Evolutionary conservation across 257 asterid genomes (phyloP).

Genomic region (Nicotiana benthamiana): DNA sequence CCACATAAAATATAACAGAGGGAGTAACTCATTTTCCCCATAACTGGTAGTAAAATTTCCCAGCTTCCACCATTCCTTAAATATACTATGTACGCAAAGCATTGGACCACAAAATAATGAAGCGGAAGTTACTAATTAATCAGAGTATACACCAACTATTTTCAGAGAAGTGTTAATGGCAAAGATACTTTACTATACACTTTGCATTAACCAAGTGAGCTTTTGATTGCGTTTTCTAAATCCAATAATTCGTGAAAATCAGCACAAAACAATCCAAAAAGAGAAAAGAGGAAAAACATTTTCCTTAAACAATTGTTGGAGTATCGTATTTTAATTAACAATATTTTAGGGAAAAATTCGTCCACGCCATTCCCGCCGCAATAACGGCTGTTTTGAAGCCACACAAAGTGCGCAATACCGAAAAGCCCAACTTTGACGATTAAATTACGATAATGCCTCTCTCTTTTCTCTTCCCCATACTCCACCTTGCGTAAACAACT

Average conservation of each 20-base stretch:
- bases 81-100: not conserved
- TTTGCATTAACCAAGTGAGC: not conserved
- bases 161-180: not conserved
- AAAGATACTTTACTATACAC: not conserved
- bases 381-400: constrained; percentile 42
- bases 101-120: constrained; percentile 2
- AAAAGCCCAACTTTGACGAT: constrained; percentile 19
- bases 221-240: no score
- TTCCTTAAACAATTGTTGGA: not conserved
- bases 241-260: not conserved
- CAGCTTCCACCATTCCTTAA: not conserved
- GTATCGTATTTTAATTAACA: not conserved
- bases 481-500: constrained; percentile 20
- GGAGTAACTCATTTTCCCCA: not conserved
- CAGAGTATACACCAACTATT: not conserved
- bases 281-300: not conserved
- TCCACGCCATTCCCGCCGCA: constrained; percentile 69
- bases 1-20: no score
- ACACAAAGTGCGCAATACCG: constrained; percentile 23
- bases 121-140: not conserved
- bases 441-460: constrained; percentile 17
- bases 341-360: not conserved
- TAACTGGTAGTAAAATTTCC: not conserved
- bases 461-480: not conserved
- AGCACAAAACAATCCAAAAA: not conserved